These are phyloP conservation scores for Monosporascus cannonballus DNA, from an alignment of 2,329 filamentous ascomycete genomes.

Conservation along the genomic window DNA sequence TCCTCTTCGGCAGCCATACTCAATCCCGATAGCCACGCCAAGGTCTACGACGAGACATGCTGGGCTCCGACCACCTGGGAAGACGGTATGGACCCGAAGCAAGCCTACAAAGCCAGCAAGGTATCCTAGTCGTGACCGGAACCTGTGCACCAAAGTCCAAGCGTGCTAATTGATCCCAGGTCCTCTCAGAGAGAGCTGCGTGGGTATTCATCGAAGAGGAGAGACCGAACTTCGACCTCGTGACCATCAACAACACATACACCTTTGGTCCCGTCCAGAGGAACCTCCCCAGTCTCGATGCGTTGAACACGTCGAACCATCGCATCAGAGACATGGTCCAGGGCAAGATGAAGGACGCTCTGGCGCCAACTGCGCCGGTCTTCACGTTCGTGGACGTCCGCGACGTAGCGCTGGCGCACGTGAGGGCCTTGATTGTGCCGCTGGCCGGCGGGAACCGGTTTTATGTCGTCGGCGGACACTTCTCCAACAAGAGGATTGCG, in stretches of 20 bases:
- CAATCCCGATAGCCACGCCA: conserved; percentile 29
- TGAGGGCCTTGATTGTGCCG: conserved; percentile 50
- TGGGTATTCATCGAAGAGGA: conserved; percentile 57
- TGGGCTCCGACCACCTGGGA: conserved; percentile 33
- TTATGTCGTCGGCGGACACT: conserved; percentile 55
- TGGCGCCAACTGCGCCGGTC: conserved; percentile 49
- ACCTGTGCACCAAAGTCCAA: background rate
- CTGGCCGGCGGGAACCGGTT: conserved; percentile 57
- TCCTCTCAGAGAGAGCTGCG: conserved; percentile 60
- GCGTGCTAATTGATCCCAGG: conserved; percentile 29
- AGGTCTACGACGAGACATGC: conserved; percentile 33
- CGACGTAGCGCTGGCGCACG: conserved; percentile 57
- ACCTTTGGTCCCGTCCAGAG: conserved; percentile 60
- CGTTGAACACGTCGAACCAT: conserved; percentile 68
- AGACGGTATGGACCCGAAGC: conserved; percentile 23
- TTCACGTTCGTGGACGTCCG: conserved; percentile 56
- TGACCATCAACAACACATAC: conserved; percentile 56
- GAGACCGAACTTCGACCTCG: conserved; percentile 52
- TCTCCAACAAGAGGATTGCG: conserved; percentile 53
- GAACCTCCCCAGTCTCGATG: conserved; percentile 55
- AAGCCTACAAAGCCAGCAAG: conserved; percentile 37
- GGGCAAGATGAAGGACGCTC: conserved; percentile 52
- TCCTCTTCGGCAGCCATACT: conserved; percentile 41
- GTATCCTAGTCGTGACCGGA: conserved; percentile 21
- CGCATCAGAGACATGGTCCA: conserved; percentile 58